phyloP scores from a whole-genome alignment of 129 eudicot genomes.

The Rutidosis leptorrhynchoides region DNA sequence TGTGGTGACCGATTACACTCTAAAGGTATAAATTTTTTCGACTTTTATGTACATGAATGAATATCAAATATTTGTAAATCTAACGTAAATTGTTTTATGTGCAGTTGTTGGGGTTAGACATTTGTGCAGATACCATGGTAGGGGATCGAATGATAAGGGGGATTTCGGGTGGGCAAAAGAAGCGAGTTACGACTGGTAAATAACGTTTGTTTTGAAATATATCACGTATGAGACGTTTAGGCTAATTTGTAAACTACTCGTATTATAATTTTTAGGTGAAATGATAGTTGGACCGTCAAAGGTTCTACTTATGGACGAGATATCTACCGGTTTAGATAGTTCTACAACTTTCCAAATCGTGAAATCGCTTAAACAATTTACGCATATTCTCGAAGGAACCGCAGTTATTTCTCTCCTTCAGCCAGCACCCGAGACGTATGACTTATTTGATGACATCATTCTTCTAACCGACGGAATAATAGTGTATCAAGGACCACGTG shows the following conservation, averaged over 20 bases:
- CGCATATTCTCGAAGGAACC: constrained; percentile 62
- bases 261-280: constrained; percentile 37
- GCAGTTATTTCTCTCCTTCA: constrained; percentile 71
- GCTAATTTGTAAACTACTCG: background rate
- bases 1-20: constrained; percentile 73
- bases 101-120: constrained; percentile 58
- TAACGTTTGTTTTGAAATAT: background rate
- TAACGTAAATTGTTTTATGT: background rate
- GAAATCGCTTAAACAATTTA: constrained; percentile 45
- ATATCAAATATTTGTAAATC: background rate
- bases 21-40: constrained; percentile 45
- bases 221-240: background rate
- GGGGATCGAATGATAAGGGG: constrained; percentile 68
- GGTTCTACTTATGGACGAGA: constrained; percentile 66
- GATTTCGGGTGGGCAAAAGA: constrained; percentile 65
- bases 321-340: constrained; percentile 68
- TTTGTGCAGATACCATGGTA: constrained; percentile 73
- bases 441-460: constrained; percentile 65
- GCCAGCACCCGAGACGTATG: constrained; percentile 76
- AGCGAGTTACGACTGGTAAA: constrained; percentile 68
- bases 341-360: constrained; percentile 67
- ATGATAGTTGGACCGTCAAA: constrained; percentile 65
- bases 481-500: constrained; percentile 75
- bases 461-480: constrained; percentile 59
- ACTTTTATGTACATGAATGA: background rate